Base-by-base conservation (phyloP, 768 basidiomycete species). In the Arthromyces matolae region DNA sequence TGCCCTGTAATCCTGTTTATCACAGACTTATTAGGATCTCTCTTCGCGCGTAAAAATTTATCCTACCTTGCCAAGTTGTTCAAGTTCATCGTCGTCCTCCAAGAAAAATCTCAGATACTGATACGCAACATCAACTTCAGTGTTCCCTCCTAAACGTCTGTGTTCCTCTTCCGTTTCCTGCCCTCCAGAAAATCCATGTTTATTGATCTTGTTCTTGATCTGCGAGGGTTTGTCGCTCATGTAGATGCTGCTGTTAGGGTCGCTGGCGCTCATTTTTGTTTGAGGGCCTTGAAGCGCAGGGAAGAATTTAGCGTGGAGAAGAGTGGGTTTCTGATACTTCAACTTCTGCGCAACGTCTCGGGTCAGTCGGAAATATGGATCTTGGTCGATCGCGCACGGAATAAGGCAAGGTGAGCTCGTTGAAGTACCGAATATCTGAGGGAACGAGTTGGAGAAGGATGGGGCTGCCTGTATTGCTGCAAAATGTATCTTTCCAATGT, bases 251-350 rank as follows among this genome's bases (percentile, higher is more conserved):
- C 86, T 89, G 68, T 93, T 95, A 18, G 82, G 73, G 66, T 95
- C 87, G 41, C 90, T 93, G 4, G 96, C 96, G 65, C 93, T 96
- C 96, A 99, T 99, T 72, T 99, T 99, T 28, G 93, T 95, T 67
- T 96, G 93, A 2, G 96, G 89, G 34, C 96, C 96, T 68, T 97
- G 95, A 8, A 99, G 77, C 4, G 96, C 94, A 9, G 96, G 96
- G 73, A 99, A 95, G 77, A 99, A 99, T 62, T 95, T 95, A 38
- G 94, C 80, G 67, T 98, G 93, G 40, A 99, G 71, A 20, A 97
- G 79, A 2, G 88, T 71, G 2, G 96, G 96, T 66, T 99, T 99
- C 34, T 86, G 92, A 71, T 95, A 96, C 68, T 92, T 95, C 60
- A 99, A 81, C 62, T 91, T 91, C 55, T 79, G 80, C 2, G 96